These are phyloP conservation scores for Parmelia sp. DNA, from an alignment of 495 filamentous ascomycete genomes.

Conservation along the genomic window DNA sequence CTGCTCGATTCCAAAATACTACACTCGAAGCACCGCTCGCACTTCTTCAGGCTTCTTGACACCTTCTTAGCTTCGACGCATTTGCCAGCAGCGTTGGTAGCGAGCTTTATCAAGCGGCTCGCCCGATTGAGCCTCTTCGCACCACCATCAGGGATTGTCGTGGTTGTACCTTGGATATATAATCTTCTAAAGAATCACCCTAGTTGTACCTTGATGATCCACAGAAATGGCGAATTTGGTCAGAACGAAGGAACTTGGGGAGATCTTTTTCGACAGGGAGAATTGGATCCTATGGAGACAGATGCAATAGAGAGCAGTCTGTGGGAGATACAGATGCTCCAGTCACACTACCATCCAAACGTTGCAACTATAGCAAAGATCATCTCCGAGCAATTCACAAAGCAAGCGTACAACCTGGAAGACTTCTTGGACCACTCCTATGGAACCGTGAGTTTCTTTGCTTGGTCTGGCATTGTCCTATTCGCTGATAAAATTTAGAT, in stretches of 20 bases:
- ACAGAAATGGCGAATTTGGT: constrained; percentile 53
- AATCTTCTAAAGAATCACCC: constrained; percentile 90
- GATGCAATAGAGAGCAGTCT: constrained; percentile 83
- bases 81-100: constrained; percentile 81
- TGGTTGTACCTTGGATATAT: constrained; percentile 86
- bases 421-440: constrained; percentile 97
- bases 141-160: constrained; percentile 81
- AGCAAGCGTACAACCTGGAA: constrained; percentile 83
- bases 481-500: constrained; percentile 43
- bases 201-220: constrained; percentile 89
- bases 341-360: constrained; percentile 94
- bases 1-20: constrained; percentile 77
- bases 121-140: constrained; percentile 74
- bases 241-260: constrained; percentile 57
- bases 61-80: constrained; percentile 90
- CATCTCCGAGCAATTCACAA: constrained; percentile 95
- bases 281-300: constrained; percentile 79
- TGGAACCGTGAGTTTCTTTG: constrained; percentile 59
- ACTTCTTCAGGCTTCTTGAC: constrained; percentile 87
- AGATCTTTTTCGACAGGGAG: constrained; percentile 70
- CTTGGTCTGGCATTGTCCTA: not conserved
- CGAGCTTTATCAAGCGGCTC: constrained; percentile 92
- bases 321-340: constrained; percentile 88
- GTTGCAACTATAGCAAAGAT: constrained; percentile 92
- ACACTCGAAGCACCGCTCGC: constrained; percentile 87